Percentiles rank a stretch among this genome's conserved stretches.
These are phyloP conservation scores for Acrodontium crateriforme DNA, from an alignment of 2,329 filamentous ascomycete genomes.

Conservation along the genomic window DNA sequence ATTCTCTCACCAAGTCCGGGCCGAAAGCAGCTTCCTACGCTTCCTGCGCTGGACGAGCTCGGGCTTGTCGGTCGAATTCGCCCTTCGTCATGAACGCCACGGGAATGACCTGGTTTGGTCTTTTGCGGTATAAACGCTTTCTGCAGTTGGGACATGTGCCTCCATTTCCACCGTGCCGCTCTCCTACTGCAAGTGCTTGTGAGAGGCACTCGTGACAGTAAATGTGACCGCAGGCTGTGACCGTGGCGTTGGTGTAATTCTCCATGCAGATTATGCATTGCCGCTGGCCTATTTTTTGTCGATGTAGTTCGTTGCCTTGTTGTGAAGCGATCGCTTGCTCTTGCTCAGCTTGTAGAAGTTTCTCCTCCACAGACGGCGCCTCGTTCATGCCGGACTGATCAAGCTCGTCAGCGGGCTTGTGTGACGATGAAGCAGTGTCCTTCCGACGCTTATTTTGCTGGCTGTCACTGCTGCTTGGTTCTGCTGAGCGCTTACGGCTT, in stretches of 20 bases:
- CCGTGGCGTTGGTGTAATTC: slow-evolving; percentile 43
- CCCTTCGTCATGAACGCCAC: slow-evolving; percentile 23
- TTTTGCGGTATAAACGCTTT: slow-evolving; percentile 28
- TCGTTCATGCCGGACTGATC: too few species aligned
- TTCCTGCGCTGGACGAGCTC: too few species aligned
- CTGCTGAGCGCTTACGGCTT: too few species aligned
- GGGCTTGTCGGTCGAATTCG: too few species aligned
- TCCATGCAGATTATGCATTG: slow-evolving; percentile 54
- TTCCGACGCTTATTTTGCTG: too few species aligned
- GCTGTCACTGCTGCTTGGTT: too few species aligned
- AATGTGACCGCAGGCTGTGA: slow-evolving; percentile 47
- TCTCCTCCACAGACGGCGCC: too few species aligned
- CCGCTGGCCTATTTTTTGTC: slow-evolving; percentile 30
- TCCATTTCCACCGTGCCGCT: slow-evolving; percentile 33
- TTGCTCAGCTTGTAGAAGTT: too few species aligned
- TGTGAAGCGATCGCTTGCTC: slow-evolving; percentile 12
- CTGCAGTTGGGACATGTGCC: slow-evolving; percentile 35
- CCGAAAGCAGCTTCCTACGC: too few species aligned
- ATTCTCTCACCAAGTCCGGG: too few species aligned
- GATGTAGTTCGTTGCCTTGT: slow-evolving; percentile 18
- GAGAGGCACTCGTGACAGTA: slow-evolving; percentile 52
- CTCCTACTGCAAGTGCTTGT: slow-evolving; percentile 43
- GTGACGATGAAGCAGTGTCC: too few species aligned
- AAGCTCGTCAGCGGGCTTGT: too few species aligned
- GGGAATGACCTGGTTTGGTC: slow-evolving; percentile 28